Conservation (phyloP, 768 basidiomycete species). For the Roridomyces roridus region DNA sequence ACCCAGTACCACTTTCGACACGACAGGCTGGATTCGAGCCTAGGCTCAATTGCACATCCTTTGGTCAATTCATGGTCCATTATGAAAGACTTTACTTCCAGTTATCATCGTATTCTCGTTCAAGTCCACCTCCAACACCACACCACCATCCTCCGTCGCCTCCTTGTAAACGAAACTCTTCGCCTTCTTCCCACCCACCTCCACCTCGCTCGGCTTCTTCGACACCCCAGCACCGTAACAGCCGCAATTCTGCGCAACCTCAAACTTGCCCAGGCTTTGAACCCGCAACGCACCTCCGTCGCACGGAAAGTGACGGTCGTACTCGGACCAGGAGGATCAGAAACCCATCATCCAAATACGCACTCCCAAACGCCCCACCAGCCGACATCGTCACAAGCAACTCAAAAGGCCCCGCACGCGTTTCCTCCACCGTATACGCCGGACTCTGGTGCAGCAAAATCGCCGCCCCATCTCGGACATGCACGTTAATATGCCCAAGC, state of each 20-base stretch:
- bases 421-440: slow-evolving; percentile 73
- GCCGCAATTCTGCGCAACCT: slow-evolving; percentile 54
- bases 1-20: no score
- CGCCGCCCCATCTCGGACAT: slow-evolving; percentile 70
- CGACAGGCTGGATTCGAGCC: no score
- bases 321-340: slow-evolving; percentile 58
- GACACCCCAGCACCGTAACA: slow-evolving; percentile 64
- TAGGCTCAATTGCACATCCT: no score
- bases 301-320: slow-evolving; percentile 54
- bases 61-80: no score
- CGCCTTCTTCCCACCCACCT: slow-evolving; percentile 41
- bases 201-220: slow-evolving; percentile 44
- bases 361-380: slow-evolving; percentile 60
- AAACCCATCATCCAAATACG: slow-evolving; percentile 80
- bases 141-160: slow-evolving; percentile 48
- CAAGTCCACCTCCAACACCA: slow-evolving; percentile 46
- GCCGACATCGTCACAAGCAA: slow-evolving; percentile 63
- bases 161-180: slow-evolving; percentile 46
- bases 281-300: slow-evolving; percentile 42
- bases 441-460: slow-evolving; percentile 68
- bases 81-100: slow-evolving; percentile 49
- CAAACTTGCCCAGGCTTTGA: slow-evolving; percentile 44
- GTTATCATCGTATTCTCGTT: slow-evolving; percentile 41
- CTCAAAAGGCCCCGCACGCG: slow-evolving; percentile 63
- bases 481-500: slow-evolving; percentile 80